These are phyloP conservation scores for Botrytis tulipae DNA, from an alignment of 2,329 filamentous ascomycete species.

Conservation along the genomic window DNA sequence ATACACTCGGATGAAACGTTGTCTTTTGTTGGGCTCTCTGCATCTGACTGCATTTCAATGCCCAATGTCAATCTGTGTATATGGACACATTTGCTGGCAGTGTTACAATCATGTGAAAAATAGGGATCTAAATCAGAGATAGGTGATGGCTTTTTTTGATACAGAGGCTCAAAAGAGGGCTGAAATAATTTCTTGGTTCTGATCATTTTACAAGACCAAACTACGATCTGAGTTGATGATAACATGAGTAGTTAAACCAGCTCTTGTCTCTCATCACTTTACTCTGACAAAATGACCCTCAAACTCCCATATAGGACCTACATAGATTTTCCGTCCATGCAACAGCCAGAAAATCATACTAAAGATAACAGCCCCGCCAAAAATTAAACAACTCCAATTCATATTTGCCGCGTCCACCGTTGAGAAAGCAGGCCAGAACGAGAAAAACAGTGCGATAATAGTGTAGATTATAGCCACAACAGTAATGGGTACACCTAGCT, in stretches of 20 bases:
- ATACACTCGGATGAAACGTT: background rate
- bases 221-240: background rate
- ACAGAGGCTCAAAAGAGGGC: background rate
- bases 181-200: background rate
- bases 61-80: background rate
- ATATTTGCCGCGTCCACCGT: slow-evolving; percentile 6
- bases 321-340: slow-evolving; percentile 18
- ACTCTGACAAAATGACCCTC: slow-evolving; percentile 1
- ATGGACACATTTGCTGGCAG: background rate
- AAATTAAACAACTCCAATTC: slow-evolving; percentile 22
- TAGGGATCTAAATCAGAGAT: background rate
- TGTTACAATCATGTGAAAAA: background rate
- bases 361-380: slow-evolving; percentile 7
- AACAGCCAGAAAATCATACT: slow-evolving; percentile 18
- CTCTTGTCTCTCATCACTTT: background rate
- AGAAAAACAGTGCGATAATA: slow-evolving; percentile 19
- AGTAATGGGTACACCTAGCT: slow-evolving; percentile 17
- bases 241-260: background rate
- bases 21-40: background rate
- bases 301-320: slow-evolving; percentile 14
- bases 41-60: background rate
- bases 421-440: slow-evolving; percentile 16
- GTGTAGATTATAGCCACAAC: slow-evolving; percentile 18
- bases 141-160: background rate
- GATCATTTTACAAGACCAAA: background rate